A percentile compares a stretch with the other conserved stretches of the same genome.
Evolutionary conservation across 768 basidiomycete species (phyloP).

Genomic region (Naganishia antarctica): DNA sequence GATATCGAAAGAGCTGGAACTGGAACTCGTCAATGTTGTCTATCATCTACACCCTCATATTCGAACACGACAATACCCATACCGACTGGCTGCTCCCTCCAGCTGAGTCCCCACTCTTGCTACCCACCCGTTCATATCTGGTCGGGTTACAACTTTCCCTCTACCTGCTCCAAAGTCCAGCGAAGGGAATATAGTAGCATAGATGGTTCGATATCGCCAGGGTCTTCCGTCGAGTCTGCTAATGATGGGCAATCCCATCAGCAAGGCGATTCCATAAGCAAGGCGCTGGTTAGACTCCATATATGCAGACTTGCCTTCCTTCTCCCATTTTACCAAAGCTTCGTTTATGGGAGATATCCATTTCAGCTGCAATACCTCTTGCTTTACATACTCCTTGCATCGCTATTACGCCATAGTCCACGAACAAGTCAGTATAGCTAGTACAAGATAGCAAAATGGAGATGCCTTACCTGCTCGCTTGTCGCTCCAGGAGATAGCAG

Average conservation of each 20-base stretch:
- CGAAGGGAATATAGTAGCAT: conserved; percentile 11
- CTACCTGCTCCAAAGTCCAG: conserved; percentile 13
- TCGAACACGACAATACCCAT: no score
- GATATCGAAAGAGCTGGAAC: no score
- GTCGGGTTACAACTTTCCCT: background rate
- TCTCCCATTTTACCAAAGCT: background rate
- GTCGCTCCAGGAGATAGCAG: background rate
- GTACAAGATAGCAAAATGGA: no score
- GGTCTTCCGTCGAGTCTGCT: background rate
- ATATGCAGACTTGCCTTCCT: background rate
- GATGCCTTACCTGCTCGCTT: background rate
- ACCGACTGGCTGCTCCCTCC: no score
- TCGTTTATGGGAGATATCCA: background rate
- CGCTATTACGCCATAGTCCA: background rate
- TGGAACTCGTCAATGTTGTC: no score
- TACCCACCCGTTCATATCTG: no score
- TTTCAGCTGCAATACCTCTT: background rate
- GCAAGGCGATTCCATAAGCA: background rate
- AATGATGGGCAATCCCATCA: background rate
- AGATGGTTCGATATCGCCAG: background rate
- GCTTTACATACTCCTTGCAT: background rate
- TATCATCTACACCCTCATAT: no score
- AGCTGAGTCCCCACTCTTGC: no score
- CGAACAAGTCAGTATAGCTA: background rate
- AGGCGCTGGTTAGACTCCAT: no score